Conservation (phyloP, 208 protist genomes). For the Wallacemonas collosoma region DNA sequence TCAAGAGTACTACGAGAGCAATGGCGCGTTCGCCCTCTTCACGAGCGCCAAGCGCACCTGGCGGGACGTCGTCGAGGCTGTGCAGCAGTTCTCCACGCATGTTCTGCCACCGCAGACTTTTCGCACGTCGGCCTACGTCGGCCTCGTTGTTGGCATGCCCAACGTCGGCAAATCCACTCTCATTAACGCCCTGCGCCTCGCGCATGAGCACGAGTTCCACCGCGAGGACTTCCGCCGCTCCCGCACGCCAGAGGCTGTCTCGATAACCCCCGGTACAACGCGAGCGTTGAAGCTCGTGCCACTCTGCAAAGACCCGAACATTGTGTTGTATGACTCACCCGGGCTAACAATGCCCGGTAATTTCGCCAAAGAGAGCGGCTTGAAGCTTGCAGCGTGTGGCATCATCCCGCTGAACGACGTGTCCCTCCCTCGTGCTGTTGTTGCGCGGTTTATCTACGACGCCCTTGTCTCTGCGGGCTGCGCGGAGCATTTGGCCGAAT, state of each 20-base stretch:
- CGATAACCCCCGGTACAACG: slow-evolving; percentile 83
- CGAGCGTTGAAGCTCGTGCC: slow-evolving; percentile 78
- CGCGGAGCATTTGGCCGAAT: slow-evolving; percentile 84
- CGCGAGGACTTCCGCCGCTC: slow-evolving; percentile 81
- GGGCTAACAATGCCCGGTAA: slow-evolving; percentile 87
- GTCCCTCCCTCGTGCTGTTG: slow-evolving; percentile 60
- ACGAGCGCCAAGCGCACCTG: slow-evolving; percentile 78
- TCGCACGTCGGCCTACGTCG: slow-evolving; percentile 75
- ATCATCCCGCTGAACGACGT: slow-evolving; percentile 87
- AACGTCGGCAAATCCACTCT: slow-evolving; percentile 96
- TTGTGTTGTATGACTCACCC: slow-evolving; percentile 90
- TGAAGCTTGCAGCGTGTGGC: slow-evolving; percentile 84
- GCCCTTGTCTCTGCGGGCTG: slow-evolving; percentile 62
- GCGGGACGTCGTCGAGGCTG: slow-evolving; percentile 76
- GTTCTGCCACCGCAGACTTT: slow-evolving; percentile 62
- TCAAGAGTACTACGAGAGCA: slow-evolving; percentile 81
- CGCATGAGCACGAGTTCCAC: slow-evolving; percentile 92
- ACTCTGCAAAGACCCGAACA: slow-evolving; percentile 75
- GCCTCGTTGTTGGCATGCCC: slow-evolving; percentile 93
- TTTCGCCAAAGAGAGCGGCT: slow-evolving; percentile 83
- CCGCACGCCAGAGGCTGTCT: slow-evolving; percentile 76
- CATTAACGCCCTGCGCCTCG: slow-evolving; percentile 92
- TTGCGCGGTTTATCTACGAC: slow-evolving; percentile 87
- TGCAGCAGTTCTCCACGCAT: slow-evolving; percentile 81
- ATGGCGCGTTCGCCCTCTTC: slow-evolving; percentile 77